A percentile compares a stretch with the other conserved stretches of the same genome.
Conservation (phyloP, 441 rosid genomes). For the Populus hybrid region DNA sequence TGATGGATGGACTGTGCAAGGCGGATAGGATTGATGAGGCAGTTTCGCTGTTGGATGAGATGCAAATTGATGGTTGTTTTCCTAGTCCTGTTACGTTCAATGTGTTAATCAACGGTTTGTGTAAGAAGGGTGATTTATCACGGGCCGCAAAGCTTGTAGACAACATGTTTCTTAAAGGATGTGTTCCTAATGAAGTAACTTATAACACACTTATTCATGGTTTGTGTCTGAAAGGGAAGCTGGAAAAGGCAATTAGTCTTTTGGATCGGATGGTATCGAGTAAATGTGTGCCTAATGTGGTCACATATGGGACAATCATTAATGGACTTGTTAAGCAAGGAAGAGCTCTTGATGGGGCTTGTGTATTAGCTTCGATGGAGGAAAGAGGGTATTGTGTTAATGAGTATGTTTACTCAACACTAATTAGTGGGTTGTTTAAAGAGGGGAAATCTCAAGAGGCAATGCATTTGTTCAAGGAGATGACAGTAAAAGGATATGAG, state of each 20-base stretch:
- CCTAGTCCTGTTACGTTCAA: conserved; percentile 66
- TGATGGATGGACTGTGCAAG: conserved; percentile 94
- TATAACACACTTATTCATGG: conserved; percentile 90
- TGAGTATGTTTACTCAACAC: conserved; percentile 59
- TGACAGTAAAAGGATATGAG: conserved; percentile 49
- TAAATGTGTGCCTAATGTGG: conserved; percentile 73
- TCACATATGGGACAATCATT: conserved; percentile 76
- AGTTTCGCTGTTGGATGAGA: conserved; percentile 80
- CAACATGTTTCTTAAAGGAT: conserved; percentile 91
- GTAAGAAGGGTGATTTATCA: conserved; percentile 72
- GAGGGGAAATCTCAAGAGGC: conserved; percentile 67
- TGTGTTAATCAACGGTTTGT: conserved; percentile 78
- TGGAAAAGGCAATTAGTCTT: conserved; percentile 85
- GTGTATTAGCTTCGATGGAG: conserved; percentile 55
- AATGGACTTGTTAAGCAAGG: conserved; percentile 82
- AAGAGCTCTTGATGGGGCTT: conserved; percentile 52
- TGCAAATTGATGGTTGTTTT: conserved; percentile 88
- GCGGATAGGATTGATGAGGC: conserved; percentile 80
- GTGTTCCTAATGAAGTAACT: conserved; percentile 72
- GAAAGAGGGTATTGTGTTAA: conserved; percentile 61
- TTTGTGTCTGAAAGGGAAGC: conserved; percentile 70
- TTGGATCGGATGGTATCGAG: conserved; percentile 69
- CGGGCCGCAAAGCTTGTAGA: conserved; percentile 83
- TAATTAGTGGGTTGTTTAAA: conserved; percentile 76
- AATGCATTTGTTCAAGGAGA: conserved; percentile 56